A percentile compares a stretch with the other conserved stretches of the same genome.
phyloP scores from a whole-genome alignment of 805 yeast species.

The Grigorovia transvaalensis region DNA sequence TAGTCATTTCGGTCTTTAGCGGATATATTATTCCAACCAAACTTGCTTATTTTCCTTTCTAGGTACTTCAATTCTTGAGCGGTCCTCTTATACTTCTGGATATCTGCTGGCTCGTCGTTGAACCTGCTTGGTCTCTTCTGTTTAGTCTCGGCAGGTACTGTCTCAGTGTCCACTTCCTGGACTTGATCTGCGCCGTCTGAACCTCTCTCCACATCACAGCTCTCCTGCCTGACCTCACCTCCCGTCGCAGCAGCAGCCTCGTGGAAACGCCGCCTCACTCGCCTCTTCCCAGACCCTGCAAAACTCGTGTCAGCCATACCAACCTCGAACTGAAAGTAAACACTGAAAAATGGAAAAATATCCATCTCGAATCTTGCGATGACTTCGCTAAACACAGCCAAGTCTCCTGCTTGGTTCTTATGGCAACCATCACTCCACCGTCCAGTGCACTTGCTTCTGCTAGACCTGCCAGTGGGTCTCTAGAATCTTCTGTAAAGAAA shows the following conservation, averaged over 20 bases:
- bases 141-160: too few relatives aligned
- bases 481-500: not conserved
- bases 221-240: not conserved
- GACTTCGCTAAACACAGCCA: not conserved
- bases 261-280: not conserved
- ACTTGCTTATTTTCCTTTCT: conserved; percentile 38
- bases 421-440: not conserved
- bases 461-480: not conserved
- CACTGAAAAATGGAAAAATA: not conserved
- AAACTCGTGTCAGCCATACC: not conserved
- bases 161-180: too few relatives aligned
- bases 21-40: conserved; percentile 47
- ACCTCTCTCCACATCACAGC: too few relatives aligned
- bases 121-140: conserved; percentile 5
- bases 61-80: conserved; percentile 39
- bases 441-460: not conserved
- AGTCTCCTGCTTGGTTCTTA: too few relatives aligned
- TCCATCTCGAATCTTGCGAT: not conserved
- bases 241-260: not conserved
- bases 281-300: conserved; percentile 2
- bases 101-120: conserved; percentile 7
- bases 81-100: conserved; percentile 33
- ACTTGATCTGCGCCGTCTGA: too few relatives aligned
- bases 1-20: conserved; percentile 42
- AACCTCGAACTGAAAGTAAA: not conserved